A percentile compares a stretch with the other conserved stretches of the same genome.
phyloP scores from a whole-genome alignment of 2,329 filamentous ascomycete genomes.

The Calonectria pseudoturangicola region DNA sequence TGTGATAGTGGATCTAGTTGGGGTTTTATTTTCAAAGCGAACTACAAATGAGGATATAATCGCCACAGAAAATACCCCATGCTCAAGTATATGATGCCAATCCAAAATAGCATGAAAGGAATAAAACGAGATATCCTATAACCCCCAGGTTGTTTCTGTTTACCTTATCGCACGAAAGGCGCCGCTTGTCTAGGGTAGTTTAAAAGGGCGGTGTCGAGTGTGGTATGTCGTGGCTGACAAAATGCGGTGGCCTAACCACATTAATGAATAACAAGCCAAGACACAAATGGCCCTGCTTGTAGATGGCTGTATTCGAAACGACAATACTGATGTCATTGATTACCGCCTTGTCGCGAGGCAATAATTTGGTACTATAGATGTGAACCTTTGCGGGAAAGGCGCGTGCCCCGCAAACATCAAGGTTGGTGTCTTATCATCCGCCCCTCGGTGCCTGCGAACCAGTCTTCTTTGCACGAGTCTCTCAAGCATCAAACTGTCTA shows the following conservation, averaged over 20 bases:
- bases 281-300: neutral
- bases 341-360: neutral
- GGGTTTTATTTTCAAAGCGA: too few relatives aligned
- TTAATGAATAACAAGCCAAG: neutral
- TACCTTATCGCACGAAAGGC: neutral
- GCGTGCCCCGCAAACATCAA: too few relatives aligned
- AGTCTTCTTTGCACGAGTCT: constrained; percentile 4
- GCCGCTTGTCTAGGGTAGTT: neutral
- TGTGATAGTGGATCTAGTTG: too few relatives aligned
- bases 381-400: neutral
- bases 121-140: too few relatives aligned
- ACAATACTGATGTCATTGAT: neutral
- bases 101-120: too few relatives aligned
- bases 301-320: neutral
- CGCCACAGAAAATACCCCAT: too few relatives aligned
- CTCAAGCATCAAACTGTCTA: neutral
- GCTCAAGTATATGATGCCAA: too few relatives aligned
- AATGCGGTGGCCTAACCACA: neutral
- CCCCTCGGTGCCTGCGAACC: neutral
- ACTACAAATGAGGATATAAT: too few relatives aligned
- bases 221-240: neutral
- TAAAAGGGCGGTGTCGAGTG: neutral
- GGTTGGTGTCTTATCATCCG: neutral
- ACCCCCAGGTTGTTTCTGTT: constrained; percentile 35
- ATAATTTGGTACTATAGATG: too few relatives aligned